Percentiles rank a stretch among this genome's conserved stretches.
These are phyloP conservation scores for Radiomyces spectabilis DNA, from an alignment of 192 early-diverging fungal genomes.

Conservation along the genomic window DNA sequence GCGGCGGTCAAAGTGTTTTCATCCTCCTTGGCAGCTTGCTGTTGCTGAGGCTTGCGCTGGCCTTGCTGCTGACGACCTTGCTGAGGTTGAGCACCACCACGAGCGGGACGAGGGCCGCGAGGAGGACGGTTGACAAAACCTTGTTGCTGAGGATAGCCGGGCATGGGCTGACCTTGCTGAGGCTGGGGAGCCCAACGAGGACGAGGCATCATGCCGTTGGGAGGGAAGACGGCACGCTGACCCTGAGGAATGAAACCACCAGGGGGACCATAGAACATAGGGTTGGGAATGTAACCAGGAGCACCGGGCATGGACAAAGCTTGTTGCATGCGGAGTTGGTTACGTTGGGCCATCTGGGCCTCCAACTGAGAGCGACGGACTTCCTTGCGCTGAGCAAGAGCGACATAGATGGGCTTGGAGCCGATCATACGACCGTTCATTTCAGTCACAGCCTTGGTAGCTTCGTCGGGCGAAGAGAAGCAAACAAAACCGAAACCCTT, in stretches of 20 bases:
- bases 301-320: slow-evolving; percentile 20
- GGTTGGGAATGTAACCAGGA: slow-evolving; percentile 42
- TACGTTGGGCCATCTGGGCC: slow-evolving; percentile 90
- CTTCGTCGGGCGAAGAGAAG: slow-evolving; percentile 98
- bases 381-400: slow-evolving; percentile 97
- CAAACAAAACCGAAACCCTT: slow-evolving; percentile 99
- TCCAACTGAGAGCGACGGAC: slow-evolving; percentile 92
- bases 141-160: slow-evolving; percentile 23
- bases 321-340: slow-evolving; percentile 76
- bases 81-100: slow-evolving; percentile 25
- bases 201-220: slow-evolving; percentile 28
- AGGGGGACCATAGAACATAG: slow-evolving; percentile 18
- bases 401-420: slow-evolving; percentile 96
- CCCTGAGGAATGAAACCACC: slow-evolving; percentile 25
- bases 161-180: slow-evolving; percentile 26
- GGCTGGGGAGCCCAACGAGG: slow-evolving; percentile 27
- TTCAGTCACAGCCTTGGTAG: slow-evolving; percentile 95
- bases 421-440: slow-evolving; percentile 97
- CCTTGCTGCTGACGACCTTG: background rate
- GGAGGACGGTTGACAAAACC: slow-evolving; percentile 34
- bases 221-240: slow-evolving; percentile 37
- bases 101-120: slow-evolving; percentile 35
- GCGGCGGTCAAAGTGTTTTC: slow-evolving; percentile 47
- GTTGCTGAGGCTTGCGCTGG: background rate
- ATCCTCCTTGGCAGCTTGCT: background rate